Conservation (phyloP, 148 eudicot species). For the Vaccinium darrowii region DNA sequence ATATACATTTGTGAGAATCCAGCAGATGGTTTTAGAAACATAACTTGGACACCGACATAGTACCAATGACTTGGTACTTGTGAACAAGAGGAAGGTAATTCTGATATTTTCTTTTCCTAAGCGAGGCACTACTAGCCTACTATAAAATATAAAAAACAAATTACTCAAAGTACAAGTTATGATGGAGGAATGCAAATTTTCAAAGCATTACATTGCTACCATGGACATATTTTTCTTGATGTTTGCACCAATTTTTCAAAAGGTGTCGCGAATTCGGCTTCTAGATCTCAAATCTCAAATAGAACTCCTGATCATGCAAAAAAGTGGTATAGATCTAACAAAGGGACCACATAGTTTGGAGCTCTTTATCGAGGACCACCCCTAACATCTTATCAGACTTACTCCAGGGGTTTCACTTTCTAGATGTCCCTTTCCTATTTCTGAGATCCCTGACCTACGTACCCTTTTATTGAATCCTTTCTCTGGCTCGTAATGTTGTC, state of each 20-base stretch:
- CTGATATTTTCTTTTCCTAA: not conserved
- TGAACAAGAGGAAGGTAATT: not conserved
- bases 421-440: not conserved
- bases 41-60: not conserved
- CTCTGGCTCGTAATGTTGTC: not conserved
- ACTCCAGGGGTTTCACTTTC: not conserved
- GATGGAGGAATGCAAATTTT: not conserved
- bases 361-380: not conserved
- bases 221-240: not conserved
- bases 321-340: not conserved
- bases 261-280: not conserved
- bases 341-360: not conserved
- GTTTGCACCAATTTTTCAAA: not conserved
- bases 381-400: not conserved
- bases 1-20: not conserved
- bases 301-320: not conserved
- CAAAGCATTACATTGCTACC: not conserved
- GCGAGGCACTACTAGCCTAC: not conserved
- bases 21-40: not conserved
- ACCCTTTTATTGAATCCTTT: not conserved
- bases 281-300: not conserved
- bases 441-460: not conserved
- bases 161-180: not conserved
- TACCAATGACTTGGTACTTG: not conserved
- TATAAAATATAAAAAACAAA: not conserved